Evolutionary conservation across 1,139 yeast species (phyloP).

Genomic region (Wickerhamiella pararugosa): DNA sequence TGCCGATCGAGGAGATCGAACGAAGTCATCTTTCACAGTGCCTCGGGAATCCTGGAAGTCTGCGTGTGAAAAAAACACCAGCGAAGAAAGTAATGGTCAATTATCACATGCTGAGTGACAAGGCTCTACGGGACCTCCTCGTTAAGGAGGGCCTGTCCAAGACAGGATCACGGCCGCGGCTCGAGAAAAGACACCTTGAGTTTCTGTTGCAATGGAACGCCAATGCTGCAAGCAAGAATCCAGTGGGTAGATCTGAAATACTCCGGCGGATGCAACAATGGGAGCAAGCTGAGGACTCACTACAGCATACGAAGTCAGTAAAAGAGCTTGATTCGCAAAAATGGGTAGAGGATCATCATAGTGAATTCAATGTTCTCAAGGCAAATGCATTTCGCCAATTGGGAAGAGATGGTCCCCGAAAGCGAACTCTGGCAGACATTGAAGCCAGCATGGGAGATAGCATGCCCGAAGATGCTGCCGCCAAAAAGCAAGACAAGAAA

Average conservation of each 20-base stretch:
- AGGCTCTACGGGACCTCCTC: constrained; percentile 49
- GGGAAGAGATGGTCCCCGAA: background rate
- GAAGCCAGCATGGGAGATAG: background rate
- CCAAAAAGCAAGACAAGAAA: background rate
- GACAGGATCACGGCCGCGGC: constrained; percentile 44
- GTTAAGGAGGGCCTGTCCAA: constrained; percentile 40
- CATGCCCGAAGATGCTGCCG: background rate
- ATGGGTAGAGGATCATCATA: constrained; percentile 38
- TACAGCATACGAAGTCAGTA: constrained; percentile 7
- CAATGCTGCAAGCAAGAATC: constrained; percentile 61
- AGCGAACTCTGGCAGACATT: background rate
- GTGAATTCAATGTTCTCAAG: constrained; percentile 36
- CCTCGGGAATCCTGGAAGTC: constrained; percentile 9
- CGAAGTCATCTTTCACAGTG: constrained; percentile 60
- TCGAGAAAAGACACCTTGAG: constrained; percentile 63
- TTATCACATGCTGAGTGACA: constrained; percentile 29
- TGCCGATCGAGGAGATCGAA: constrained; percentile 47
- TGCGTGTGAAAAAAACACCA: constrained; percentile 1
- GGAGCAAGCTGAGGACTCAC: constrained; percentile 34
- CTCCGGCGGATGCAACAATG: constrained; percentile 46
- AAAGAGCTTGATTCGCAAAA: constrained; percentile 30
- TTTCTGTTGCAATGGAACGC: constrained; percentile 72
- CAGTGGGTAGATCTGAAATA: constrained; percentile 41
- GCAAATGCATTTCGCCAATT: background rate
- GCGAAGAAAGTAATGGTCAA: constrained; percentile 11